phyloP scores from a whole-genome alignment of 2,329 filamentous ascomycete species.

The Aureobasidium sp. region DNA sequence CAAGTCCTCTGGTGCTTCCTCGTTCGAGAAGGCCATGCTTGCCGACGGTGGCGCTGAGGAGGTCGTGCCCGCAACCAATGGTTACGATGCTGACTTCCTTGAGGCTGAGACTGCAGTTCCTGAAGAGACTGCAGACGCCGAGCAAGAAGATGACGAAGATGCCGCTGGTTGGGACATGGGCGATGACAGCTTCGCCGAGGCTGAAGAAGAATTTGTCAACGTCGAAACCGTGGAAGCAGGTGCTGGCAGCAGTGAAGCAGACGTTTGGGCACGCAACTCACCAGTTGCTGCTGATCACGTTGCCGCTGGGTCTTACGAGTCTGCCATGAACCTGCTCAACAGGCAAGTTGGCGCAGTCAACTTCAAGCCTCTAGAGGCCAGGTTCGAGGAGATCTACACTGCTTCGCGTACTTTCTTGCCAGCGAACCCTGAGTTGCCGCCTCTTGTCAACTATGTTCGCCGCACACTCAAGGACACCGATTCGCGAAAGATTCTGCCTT shows the following conservation, averaged over 20 bases:
- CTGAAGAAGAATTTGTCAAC: conserved; percentile 88
- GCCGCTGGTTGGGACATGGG: conserved; percentile 94
- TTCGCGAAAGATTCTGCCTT: conserved; percentile 76
- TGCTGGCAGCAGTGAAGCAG: conserved; percentile 85
- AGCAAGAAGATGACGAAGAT: conserved; percentile 78
- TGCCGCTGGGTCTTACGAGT: conserved; percentile 89
- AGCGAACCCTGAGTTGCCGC: conserved; percentile 69
- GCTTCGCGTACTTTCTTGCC: conserved; percentile 85
- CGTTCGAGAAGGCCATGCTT: conserved; percentile 91
- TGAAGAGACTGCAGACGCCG: conserved; percentile 50
- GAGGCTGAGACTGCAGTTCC: conserved; percentile 50
- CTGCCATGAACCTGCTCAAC: conserved; percentile 94
- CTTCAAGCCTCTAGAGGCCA: conserved; percentile 79
- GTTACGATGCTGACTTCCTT: conserved; percentile 50
- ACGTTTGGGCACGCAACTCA: conserved; percentile 92
- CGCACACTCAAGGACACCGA: conserved; percentile 83
- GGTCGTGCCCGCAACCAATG: conserved; percentile 49
- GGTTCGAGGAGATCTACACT: conserved; percentile 90
- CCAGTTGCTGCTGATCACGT: conserved; percentile 90
- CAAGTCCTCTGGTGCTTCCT: conserved; percentile 81
- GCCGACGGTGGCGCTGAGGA: conserved; percentile 74
- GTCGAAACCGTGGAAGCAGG: conserved; percentile 77
- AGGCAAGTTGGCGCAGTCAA: conserved; percentile 91
- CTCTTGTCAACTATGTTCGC: conserved; percentile 86
- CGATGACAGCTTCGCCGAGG: conserved; percentile 79